phyloP scores from a whole-genome alignment of 345 rosid genomes.

The Euphorbia pulcherrima region DNA sequence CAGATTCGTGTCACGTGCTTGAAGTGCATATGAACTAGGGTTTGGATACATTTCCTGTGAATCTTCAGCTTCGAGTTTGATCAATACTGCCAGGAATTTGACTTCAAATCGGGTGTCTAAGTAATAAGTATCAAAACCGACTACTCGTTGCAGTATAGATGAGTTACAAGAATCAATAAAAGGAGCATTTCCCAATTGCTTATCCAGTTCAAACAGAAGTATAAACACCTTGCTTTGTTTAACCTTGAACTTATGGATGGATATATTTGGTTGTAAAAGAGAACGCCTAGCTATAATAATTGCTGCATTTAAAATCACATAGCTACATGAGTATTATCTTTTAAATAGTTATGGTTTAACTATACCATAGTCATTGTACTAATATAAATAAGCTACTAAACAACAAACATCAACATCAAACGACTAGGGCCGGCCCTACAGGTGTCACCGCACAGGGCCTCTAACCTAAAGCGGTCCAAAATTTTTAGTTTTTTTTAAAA shows the following conservation, averaged over 20 bases:
- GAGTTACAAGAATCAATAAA: neutral
- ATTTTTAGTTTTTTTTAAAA: too few relatives aligned
- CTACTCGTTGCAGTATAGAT: neutral
- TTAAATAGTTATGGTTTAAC: too few relatives aligned
- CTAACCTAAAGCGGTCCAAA: too few relatives aligned
- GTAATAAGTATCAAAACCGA: neutral
- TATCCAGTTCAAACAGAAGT: conserved; percentile 1
- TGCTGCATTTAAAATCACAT: too few relatives aligned
- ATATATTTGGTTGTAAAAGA: neutral
- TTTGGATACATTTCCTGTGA: neutral
- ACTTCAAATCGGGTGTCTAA: neutral
- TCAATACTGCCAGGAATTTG: neutral
- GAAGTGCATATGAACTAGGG: neutral
- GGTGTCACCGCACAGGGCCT: too few relatives aligned
- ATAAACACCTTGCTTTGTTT: neutral
- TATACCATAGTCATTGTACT: too few relatives aligned
- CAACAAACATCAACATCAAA: too few relatives aligned
- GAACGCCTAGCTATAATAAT: neutral
- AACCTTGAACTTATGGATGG: neutral
- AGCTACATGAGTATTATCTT: too few relatives aligned
- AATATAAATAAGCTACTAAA: too few relatives aligned
- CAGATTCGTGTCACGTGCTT: conserved; percentile 2
- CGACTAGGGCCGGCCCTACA: too few relatives aligned
- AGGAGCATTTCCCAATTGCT: neutral
- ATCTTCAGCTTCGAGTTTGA: neutral